Percentiles rank a stretch among this genome's conserved stretches.
These are phyloP conservation scores for Malassezia globosa DNA, from an alignment of 1,284 basidiomycete genomes.

Conservation along the genomic window DNA sequence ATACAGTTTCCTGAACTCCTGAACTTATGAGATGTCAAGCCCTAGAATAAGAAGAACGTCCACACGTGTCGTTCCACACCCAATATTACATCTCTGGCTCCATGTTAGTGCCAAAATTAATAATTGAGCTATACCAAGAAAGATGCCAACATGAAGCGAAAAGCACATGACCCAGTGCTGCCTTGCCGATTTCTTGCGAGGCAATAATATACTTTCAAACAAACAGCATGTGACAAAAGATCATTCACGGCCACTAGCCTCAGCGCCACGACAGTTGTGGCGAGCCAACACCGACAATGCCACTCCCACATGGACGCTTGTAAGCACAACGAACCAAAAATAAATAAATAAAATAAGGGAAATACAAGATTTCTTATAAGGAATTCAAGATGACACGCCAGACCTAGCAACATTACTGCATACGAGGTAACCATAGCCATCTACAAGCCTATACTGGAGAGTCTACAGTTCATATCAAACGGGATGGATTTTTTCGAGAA, in stretches of 20 bases:
- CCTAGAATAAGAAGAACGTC: slow-evolving; percentile 30
- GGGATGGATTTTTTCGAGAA: too few relatives aligned
- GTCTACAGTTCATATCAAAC: slow-evolving; percentile 31
- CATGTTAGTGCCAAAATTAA: slow-evolving; percentile 32
- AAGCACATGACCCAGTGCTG: too few relatives aligned
- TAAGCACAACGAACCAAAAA: slow-evolving; percentile 31
- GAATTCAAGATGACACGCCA: slow-evolving; percentile 21
- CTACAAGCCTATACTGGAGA: slow-evolving; percentile 29
- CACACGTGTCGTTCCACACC: slow-evolving; percentile 28
- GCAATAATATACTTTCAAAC: too few relatives aligned
- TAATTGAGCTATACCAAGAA: slow-evolving; percentile 25
- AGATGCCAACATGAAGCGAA: slow-evolving; percentile 17
- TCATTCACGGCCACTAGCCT: slow-evolving; percentile 28
- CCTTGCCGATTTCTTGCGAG: too few relatives aligned
- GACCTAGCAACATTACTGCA: slow-evolving; percentile 26
- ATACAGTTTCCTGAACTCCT: slow-evolving; percentile 17
- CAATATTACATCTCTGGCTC: slow-evolving; percentile 30
- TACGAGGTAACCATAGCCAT: slow-evolving; percentile 29
- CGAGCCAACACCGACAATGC: slow-evolving; percentile 20
- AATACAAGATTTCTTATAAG: slow-evolving; percentile 25
- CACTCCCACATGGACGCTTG: too few relatives aligned
- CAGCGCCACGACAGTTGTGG: slow-evolving; percentile 23
- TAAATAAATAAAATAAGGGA: slow-evolving; percentile 25
- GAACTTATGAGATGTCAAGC: slow-evolving; percentile 22
- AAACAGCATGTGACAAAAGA: slow-evolving; percentile 15